Base-by-base conservation (phyloP, 2,329 filamentous ascomycete genomes). In the Nemania serpens region DNA sequence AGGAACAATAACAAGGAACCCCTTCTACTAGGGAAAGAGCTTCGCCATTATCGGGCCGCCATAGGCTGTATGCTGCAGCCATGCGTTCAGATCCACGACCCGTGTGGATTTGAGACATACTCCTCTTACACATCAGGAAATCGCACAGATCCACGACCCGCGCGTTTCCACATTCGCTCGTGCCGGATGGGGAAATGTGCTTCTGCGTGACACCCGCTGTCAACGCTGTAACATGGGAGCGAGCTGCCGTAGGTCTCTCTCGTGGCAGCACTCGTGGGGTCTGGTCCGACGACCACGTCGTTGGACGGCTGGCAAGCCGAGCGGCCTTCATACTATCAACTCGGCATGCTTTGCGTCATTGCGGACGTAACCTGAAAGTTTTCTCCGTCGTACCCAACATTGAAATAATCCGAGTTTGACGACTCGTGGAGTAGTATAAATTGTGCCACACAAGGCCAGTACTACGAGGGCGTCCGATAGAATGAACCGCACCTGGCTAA, bases 61-160 rank as follows among this genome's bases (percentile, higher is more conserved):
- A 56, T 33, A 47, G 55, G 51, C 45, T 39, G 36, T 12, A 46
- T 36, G 12, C 55, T 64, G 55, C 58, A n/a, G n/a, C n/a, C n/a
- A n/a, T n/a, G n/a, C n/a, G n/a, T n/a, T n/a, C n/a, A 55, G 9
- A 47, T 53, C 18, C 13, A 36, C 18, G 17, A 10, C 36, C 22
- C 37, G 46, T 36, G 55, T 25, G 47, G 20, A 39, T 49, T 36
- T 47, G n/a, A n/a, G 13, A 41, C 18, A 17, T 39, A n/a, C 15
- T 36, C 17, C 49, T 43, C 3, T 48, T 37, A 39, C 58, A 53
- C 13, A 34, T 22, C 18, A 22, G 48, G 37, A 59, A 56, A 50
- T 59, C 22, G 37, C 47, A 62, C 61, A 39, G 22, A 36, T 33
- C 29, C 25, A 37, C 11, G 51, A 48, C 10, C 17, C 43, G 39